Percentiles rank a stretch among this genome's conserved stretches.
These are phyloP conservation scores for Juncus inflexus DNA, from an alignment of 176 grass and related monocot species.

Conservation along the genomic window DNA sequence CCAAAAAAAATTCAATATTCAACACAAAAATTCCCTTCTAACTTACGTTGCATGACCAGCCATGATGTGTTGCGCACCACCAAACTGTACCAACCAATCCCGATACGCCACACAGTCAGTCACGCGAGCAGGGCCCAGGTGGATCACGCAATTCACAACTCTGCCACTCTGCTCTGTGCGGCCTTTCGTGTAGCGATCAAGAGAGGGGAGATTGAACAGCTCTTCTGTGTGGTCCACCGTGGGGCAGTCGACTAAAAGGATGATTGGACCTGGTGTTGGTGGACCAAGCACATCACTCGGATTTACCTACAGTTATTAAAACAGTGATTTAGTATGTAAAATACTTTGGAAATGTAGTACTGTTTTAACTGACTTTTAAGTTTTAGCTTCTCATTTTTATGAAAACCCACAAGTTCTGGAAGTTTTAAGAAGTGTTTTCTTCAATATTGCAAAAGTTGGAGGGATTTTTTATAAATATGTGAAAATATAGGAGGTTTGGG, in stretches of 20 bases:
- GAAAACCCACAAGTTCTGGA: no score
- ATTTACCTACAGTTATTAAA: conserved; percentile 55
- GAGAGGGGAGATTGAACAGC: conserved; percentile 54
- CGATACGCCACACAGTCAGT: conserved; percentile 62
- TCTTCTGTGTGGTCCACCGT: conserved; percentile 57
- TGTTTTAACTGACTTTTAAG: no score
- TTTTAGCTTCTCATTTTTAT: no score
- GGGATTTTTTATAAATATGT: no score
- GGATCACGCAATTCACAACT: conserved; percentile 94
- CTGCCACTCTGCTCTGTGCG: conserved; percentile 36
- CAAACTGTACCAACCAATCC: conserved; percentile 85
- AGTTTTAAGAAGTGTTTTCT: no score
- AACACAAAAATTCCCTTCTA: not conserved
- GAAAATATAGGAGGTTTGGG: no score
- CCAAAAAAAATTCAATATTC: conserved; percentile 12
- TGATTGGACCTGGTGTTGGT: conserved; percentile 59
- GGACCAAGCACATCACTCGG: conserved; percentile 81
- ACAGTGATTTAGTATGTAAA: no score
- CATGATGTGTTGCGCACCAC: conserved; percentile 77
- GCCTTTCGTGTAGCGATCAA: conserved; percentile 53
- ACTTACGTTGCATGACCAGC: conserved; percentile 95
- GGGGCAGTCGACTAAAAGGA: conserved; percentile 85
- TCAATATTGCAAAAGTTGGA: no score
- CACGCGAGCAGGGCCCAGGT: conserved; percentile 77
- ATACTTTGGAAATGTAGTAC: no score